These are phyloP conservation scores for Gossypium arboreum DNA, from an alignment of 345 rosid genomes.

Conservation along the genomic window DNA sequence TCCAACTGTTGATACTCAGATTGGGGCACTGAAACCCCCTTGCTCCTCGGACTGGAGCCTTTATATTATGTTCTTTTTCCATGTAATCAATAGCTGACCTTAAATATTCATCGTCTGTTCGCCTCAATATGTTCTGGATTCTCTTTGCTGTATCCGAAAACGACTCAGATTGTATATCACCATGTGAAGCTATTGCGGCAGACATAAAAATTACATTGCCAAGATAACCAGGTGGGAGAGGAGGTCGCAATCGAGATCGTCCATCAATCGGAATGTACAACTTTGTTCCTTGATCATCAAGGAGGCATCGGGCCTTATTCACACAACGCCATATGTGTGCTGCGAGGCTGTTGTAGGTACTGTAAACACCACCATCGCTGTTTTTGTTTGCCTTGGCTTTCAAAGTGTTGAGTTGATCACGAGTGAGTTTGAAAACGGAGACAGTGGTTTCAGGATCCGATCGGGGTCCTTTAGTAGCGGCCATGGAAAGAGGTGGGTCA, in stretches of 20 bases:
- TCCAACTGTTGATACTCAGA: not conserved
- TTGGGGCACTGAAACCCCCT: constrained; percentile 5
- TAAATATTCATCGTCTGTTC: constrained; percentile 34
- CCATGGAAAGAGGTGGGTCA: not conserved
- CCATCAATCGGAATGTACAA: constrained; percentile 28
- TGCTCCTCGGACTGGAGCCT: constrained; percentile 23
- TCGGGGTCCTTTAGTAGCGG: not conserved
- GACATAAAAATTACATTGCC: constrained; percentile 40
- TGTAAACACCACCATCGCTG: not conserved
- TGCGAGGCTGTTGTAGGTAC: constrained; percentile 15
- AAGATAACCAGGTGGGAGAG: constrained; percentile 37
- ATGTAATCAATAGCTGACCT: constrained; percentile 39
- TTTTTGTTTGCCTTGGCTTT: constrained; percentile 14
- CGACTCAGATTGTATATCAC: constrained; percentile 27
- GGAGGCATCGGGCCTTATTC: constrained; percentile 23
- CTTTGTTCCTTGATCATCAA: constrained; percentile 21
- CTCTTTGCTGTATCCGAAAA: constrained; percentile 25
- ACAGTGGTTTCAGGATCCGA: not conserved
- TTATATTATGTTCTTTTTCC: constrained; percentile 19
- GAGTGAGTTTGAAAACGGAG: not conserved
- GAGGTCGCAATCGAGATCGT: constrained; percentile 36
- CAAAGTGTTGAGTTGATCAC: constrained; percentile 15
- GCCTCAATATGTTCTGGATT: constrained; percentile 18
- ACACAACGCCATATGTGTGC: constrained; percentile 35
- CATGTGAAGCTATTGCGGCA: constrained; percentile 9